Evolutionary conservation across 73 alveolate genomes (phyloP), one percentile per base, ranked within the genome.

Genomic region (Paramecium pentaurelia): DNA sequence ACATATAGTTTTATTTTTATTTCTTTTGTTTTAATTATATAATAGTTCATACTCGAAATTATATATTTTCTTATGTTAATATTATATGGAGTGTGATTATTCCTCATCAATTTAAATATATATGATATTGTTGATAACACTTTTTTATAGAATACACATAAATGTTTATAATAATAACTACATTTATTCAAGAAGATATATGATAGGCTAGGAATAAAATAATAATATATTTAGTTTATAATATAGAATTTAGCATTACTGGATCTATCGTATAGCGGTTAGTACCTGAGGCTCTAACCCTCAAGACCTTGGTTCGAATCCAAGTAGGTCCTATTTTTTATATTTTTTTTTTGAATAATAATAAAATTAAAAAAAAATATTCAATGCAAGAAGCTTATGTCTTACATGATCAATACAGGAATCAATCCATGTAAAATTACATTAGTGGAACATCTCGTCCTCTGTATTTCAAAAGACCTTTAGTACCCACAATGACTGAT

Each of bases 381-480:
- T 32, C 9, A 45, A 80, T 80, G 91, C 49, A 80, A 80, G 47
- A 80, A 49, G 77, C 75, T 4, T 75, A 75, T 38, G 91, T 80
- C 8, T 42, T 80, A 25, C 71, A 80, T 80, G 91, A 80, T 80
- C 77, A 80, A 80, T 42, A 80, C 20, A 40, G 91, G 27, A 47
- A 47, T 20, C 71, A 12, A 42, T 80, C 91, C 6, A 80, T 80
- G 91, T 80, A 20, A 8, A 80, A 40, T 0, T 80, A 80, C 36
- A 49, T 80, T 10, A 80, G 77, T 80, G 91, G 91, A 12, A 28
- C 47, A 45, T 9, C 32, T 22, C 77, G 96, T 44, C 96, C 89
- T 38, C 77, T 93, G 42, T 93, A 93, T 86, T 93, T 93, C 49
- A 89, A 84, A 75, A 73, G 96, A 28, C 96, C 96, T 32, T 86